phyloP scores from a whole-genome alignment of 225 moss, liverwort and hornwort genomes.

The Asterella californica region DNA sequence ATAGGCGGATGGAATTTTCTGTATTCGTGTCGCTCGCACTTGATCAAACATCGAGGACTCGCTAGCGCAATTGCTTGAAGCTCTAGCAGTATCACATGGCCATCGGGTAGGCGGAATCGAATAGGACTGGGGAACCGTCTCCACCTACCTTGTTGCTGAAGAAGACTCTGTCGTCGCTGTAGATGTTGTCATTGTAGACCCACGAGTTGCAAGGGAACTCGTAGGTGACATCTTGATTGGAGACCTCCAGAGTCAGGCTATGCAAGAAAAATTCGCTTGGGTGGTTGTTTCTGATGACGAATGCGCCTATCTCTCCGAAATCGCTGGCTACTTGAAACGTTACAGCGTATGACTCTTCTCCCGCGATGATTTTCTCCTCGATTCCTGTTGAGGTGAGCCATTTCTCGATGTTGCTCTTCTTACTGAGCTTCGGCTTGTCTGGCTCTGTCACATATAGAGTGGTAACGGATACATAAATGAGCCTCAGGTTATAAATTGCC shows the following conservation, averaged over 20 bases:
- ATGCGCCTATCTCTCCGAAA: slow-evolving; percentile 32
- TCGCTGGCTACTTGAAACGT: slow-evolving; percentile 41
- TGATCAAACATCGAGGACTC: background rate
- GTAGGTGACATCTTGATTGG: slow-evolving; percentile 18
- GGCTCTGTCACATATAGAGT: too few species aligned
- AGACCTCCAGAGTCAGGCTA: slow-evolving; percentile 31
- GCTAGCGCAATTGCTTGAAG: background rate
- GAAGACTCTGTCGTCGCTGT: slow-evolving; percentile 44
- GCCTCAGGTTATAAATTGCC: too few species aligned
- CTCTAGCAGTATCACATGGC: background rate
- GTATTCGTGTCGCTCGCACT: background rate
- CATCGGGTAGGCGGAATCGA: too few species aligned
- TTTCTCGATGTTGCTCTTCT: background rate
- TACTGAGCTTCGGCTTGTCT: slow-evolving; percentile 11
- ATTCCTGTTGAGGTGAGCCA: slow-evolving; percentile 26
- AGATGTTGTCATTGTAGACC: slow-evolving; percentile 49
- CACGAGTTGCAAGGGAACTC: slow-evolving; percentile 59
- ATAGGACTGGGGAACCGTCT: too few species aligned
- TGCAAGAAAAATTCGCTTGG: slow-evolving; percentile 52
- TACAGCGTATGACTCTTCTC: slow-evolving; percentile 40
- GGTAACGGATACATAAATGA: too few species aligned
- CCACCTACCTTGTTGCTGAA: slow-evolving; percentile 66
- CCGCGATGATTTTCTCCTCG: slow-evolving; percentile 29
- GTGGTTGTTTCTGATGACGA: slow-evolving; percentile 50
- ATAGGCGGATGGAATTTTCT: background rate